A percentile compares a stretch with the other conserved stretches of the same genome.
Evolutionary conservation across 2,329 filamentous ascomycete species (phyloP).

Genomic region (Basipetospora chlamydospora): DNA sequence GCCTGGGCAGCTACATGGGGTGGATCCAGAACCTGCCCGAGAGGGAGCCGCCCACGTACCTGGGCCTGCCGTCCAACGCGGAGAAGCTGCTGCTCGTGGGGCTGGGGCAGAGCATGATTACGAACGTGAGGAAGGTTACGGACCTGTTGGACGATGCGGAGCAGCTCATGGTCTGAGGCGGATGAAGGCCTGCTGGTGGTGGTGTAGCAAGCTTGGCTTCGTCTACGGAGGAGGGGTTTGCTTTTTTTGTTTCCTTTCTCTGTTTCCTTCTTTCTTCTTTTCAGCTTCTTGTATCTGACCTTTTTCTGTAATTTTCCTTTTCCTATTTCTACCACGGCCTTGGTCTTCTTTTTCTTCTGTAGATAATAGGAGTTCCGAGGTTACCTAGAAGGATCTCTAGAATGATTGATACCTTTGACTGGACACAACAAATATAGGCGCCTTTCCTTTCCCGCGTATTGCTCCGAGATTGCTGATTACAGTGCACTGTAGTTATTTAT

Average conservation of each 20-base stretch:
- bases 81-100: constrained; percentile 90
- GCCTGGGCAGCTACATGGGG: constrained; percentile 68
- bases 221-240: not conserved
- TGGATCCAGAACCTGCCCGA: constrained; percentile 92
- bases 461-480: no score
- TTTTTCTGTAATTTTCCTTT: not conserved
- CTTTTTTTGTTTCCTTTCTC: not conserved
- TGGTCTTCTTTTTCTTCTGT: not conserved
- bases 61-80: constrained; percentile 86
- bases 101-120: constrained; percentile 71
- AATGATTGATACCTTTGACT: no score
- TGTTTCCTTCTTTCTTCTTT: constrained; percentile 7
- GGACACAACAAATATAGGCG: no score
- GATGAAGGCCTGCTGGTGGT: constrained; percentile 8
- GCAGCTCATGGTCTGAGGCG: constrained; percentile 60
- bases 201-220: no score
- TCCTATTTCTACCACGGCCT: not conserved
- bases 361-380: not conserved
- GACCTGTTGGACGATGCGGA: constrained; percentile 88
- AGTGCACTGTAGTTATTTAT: no score
- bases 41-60: constrained; percentile 87
- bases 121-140: constrained; percentile 70
- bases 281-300: constrained; percentile 7
- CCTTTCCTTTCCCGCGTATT: no score
- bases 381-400: no score